Conservation (phyloP, 2,329 filamentous ascomycete genomes). For the Calycina herbarum region DNA sequence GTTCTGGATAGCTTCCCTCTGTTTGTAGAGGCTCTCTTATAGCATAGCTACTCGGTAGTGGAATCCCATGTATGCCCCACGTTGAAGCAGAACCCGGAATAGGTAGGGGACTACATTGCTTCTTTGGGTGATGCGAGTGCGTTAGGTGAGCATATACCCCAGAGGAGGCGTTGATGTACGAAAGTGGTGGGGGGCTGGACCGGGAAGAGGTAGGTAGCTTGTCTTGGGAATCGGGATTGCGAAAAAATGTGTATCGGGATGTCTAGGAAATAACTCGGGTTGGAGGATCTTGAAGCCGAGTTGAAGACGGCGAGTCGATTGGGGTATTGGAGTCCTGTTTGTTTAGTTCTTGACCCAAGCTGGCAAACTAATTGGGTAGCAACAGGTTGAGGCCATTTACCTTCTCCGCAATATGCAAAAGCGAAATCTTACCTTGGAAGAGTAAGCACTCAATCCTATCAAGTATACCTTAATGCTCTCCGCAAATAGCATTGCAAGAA, state of each 20-base stretch:
- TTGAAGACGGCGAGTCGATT: background rate
- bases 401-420: background rate
- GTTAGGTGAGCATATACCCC: background rate
- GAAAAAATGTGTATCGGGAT: background rate
- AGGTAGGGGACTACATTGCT: slow-evolving; percentile 26
- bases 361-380: background rate
- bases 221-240: background rate
- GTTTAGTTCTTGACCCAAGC: background rate
- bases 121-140: slow-evolving; percentile 19
- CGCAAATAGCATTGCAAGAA: background rate
- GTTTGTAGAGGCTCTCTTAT: background rate
- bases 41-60: background rate
- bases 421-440: background rate
- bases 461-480: background rate
- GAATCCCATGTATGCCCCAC: slow-evolving; percentile 19
- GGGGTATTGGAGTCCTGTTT: background rate
- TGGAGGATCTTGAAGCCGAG: background rate
- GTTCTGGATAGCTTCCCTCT: slow-evolving; percentile 9
- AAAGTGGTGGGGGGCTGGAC: background rate
- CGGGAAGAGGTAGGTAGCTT: background rate
- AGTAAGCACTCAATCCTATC: background rate
- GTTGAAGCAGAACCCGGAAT: slow-evolving; percentile 23
- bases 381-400: background rate
- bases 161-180: slow-evolving; percentile 1
- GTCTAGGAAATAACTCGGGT: background rate